These are phyloP conservation scores for Syncephalastrum racemosum DNA, from an alignment of 371 early-diverging fungal genomes.

Conservation along the genomic window DNA sequence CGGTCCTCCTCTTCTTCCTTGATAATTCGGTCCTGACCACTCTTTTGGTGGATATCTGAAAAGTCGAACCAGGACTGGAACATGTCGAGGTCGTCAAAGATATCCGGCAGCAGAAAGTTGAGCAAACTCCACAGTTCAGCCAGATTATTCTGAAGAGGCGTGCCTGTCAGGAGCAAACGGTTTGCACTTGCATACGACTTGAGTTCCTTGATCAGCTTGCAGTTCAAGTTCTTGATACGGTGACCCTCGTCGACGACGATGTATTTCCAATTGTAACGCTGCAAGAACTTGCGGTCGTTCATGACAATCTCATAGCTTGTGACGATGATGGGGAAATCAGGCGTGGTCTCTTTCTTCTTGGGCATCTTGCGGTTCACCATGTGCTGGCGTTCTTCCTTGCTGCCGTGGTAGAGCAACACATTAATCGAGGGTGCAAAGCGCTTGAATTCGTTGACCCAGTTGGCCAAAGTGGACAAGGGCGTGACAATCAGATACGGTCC, in stretches of 20 bases:
- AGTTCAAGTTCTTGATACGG: conserved; percentile 92
- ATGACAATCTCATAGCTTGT: conserved; percentile 94
- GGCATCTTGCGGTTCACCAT: conserved; percentile 71
- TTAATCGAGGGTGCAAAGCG: conserved; percentile 86
- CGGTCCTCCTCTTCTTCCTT: conserved; percentile 70
- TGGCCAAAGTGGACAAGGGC: conserved; percentile 94
- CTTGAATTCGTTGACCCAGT: conserved; percentile 97
- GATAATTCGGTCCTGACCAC: conserved; percentile 69
- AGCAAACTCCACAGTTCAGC: conserved; percentile 93
- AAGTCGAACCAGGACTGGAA: conserved; percentile 90
- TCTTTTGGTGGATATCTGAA: conserved; percentile 67
- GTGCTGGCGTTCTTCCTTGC: conserved; percentile 73
- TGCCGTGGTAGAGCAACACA: conserved; percentile 93
- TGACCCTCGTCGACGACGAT: conserved; percentile 97
- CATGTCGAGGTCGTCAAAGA: conserved; percentile 83
- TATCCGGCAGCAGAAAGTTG: conserved; percentile 90
- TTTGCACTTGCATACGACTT: conserved; percentile 83
- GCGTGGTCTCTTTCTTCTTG: conserved; percentile 47
- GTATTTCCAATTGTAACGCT: conserved; percentile 81
- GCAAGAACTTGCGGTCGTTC: conserved; percentile 75
- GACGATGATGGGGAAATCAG: conserved; percentile 76
- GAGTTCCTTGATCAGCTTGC: conserved; percentile 84
- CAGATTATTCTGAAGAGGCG: conserved; percentile 95
- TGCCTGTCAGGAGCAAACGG: conserved; percentile 88
- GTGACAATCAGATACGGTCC: conserved; percentile 96